Conservation (phyloP, 2,329 filamentous ascomycete species). For the Claviceps cyperi region DNA sequence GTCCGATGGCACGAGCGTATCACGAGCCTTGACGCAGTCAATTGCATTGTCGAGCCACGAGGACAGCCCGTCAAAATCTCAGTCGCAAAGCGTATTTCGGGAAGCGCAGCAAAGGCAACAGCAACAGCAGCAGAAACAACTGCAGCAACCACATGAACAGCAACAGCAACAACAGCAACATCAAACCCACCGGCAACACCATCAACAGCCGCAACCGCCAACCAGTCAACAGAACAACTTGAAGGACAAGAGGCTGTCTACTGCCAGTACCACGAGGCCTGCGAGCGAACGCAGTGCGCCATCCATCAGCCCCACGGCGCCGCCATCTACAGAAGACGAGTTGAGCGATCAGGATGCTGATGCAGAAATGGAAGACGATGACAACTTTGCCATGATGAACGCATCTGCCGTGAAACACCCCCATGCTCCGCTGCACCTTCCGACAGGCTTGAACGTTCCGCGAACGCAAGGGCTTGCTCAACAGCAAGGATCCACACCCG, state of each 20-base stretch:
- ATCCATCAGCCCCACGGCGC: conserved; percentile 20
- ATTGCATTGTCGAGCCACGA: conserved; percentile 8
- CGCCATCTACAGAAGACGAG: conserved; percentile 27
- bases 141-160: conserved; percentile 2
- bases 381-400: conserved; percentile 37
- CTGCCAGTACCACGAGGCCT: conserved; percentile 21
- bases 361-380: conserved; percentile 44
- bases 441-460: conserved; percentile 28
- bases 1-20: conserved; percentile 31
- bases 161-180: conserved; percentile 18
- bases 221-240: background rate
- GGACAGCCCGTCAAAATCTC: conserved; percentile 12
- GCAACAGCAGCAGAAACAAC: conserved; percentile 15
- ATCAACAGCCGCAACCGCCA: background rate
- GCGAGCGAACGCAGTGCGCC: conserved; percentile 19
- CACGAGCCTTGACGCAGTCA: conserved; percentile 31
- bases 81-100: conserved; percentile 11
- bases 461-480: conserved; percentile 25
- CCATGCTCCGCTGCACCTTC: conserved; percentile 24
- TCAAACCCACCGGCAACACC: conserved; percentile 2
- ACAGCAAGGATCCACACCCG: conserved; percentile 14
- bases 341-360: conserved; percentile 23
- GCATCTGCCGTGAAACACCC: conserved; percentile 23
- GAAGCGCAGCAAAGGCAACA: conserved; percentile 12
- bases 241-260: conserved; percentile 16